Evolutionary conservation across 345 rosid genomes (phyloP).

Genomic region (Citrus medica): DNA sequence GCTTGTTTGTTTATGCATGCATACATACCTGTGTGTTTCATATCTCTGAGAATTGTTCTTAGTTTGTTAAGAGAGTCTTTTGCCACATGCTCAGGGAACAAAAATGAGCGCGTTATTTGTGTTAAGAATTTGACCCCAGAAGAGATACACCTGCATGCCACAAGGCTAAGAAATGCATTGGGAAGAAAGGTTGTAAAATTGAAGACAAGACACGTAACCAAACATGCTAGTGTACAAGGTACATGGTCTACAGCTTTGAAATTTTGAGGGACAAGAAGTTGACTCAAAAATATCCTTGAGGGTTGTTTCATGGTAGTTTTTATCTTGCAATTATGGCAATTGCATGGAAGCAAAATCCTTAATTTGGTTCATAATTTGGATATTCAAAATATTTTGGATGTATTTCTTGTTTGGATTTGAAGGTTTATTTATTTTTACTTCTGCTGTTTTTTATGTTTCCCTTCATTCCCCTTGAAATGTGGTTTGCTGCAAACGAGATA

Average conservation of each 20-base stretch:
- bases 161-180: conserved; percentile 66
- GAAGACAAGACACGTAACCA: conserved; percentile 73
- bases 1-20: background rate
- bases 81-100: conserved; percentile 47
- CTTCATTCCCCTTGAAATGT: too few relatives aligned
- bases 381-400: background rate
- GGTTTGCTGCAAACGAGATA: too few relatives aligned
- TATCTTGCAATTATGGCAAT: background rate
- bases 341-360: background rate
- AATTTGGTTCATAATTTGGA: background rate
- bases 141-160: conserved; percentile 57
- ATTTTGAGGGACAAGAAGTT: conserved; percentile 31
- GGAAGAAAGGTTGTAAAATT: conserved; percentile 84
- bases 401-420: background rate
- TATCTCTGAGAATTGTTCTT: background rate
- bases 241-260: conserved; percentile 72
- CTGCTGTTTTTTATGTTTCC: too few relatives aligned
- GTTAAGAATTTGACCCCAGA: conserved; percentile 79
- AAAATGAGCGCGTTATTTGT: conserved; percentile 77
- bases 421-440: background rate
- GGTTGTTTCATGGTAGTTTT: background rate
- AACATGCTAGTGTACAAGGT: conserved; percentile 87
- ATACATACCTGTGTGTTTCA: too few relatives aligned
- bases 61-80: background rate
- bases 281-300: background rate